A percentile compares a stretch with the other conserved stretches of the same genome.
phyloP scores from a whole-genome alignment of 2,329 filamentous ascomycete genomes.

The Hypoxylon sp. region DNA sequence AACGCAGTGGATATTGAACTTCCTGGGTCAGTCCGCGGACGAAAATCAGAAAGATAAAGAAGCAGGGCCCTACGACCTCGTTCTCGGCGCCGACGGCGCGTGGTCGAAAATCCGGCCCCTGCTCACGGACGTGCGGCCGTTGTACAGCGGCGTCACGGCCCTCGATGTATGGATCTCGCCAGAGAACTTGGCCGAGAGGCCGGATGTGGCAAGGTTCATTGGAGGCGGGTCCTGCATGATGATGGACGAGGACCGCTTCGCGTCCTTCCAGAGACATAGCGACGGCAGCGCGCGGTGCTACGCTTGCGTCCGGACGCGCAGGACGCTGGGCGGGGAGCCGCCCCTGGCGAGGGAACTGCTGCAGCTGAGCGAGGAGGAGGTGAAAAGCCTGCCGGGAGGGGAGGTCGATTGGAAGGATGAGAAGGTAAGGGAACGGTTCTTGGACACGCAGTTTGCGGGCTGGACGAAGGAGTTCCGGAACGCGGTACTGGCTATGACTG shows the following conservation, averaged over 20 bases:
- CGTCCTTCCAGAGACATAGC: conserved; percentile 47
- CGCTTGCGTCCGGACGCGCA: conserved; percentile 41
- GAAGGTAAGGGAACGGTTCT: conserved; percentile 25
- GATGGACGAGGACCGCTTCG: conserved; percentile 42
- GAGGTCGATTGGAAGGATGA: conserved; percentile 46
- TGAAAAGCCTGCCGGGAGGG: neutral
- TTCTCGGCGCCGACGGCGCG: conserved; percentile 59
- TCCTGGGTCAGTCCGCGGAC: conserved; percentile 1
- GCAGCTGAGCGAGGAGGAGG: conserved; percentile 15
- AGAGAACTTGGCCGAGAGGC: conserved; percentile 51
- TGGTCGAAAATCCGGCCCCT: conserved; percentile 56
- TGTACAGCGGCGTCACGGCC: conserved; percentile 59
- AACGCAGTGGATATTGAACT: conserved; percentile 23
- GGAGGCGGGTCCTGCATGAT: conserved; percentile 58
- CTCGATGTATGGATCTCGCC: conserved; percentile 56
- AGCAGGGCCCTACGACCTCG: conserved; percentile 52
- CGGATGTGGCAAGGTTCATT: conserved; percentile 55
- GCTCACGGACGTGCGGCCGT: conserved; percentile 54
- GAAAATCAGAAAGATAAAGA: conserved; percentile 9
- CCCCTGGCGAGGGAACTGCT: conserved; percentile 33
- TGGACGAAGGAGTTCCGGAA: conserved; percentile 33
- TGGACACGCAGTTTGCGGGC: conserved; percentile 44
- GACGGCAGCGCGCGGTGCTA: conserved; percentile 43
- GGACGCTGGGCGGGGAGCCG: conserved; percentile 8
- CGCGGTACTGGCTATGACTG: conserved; percentile 33